Evolutionary conservation across 345 rosid species (phyloP).

Genomic region (Boechera retrofracta): DNA sequence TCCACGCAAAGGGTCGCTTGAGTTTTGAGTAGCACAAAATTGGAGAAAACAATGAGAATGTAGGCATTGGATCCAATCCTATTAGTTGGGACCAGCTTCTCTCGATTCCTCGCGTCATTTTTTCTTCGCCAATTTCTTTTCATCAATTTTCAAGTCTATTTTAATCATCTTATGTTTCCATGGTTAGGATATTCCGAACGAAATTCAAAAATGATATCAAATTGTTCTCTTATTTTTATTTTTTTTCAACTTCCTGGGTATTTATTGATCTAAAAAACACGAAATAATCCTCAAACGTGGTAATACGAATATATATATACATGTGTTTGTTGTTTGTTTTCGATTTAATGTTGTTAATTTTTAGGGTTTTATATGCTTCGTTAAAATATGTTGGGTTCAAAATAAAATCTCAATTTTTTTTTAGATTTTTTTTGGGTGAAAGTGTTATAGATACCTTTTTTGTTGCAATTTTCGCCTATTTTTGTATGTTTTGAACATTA

Average conservation of each 20-base stretch:
- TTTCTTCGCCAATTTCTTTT: neutral
- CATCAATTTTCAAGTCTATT: neutral
- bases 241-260: too few relatives aligned
- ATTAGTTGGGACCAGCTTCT: slow-evolving; percentile 57
- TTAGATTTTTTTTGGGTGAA: neutral
- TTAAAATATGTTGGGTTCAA: neutral
- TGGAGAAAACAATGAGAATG: slow-evolving; percentile 44
- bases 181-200: neutral
- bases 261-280: too few relatives aligned
- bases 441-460: too few relatives aligned
- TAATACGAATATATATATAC: too few relatives aligned
- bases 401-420: neutral
- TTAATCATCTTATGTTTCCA: neutral
- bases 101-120: slow-evolving; percentile 18
- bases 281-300: too few relatives aligned
- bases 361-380: neutral
- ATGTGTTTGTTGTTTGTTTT: too few relatives aligned
- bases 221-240: neutral
- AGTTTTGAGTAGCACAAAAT: slow-evolving; percentile 49
- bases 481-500: neutral
- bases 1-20: slow-evolving; percentile 57
- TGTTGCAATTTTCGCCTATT: neutral
- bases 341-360: neutral
- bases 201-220: neutral
- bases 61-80: slow-evolving; percentile 51